Evolutionary conservation across 2,329 filamentous ascomycete genomes (phyloP).

Genomic region (Neonectria hederae): DNA sequence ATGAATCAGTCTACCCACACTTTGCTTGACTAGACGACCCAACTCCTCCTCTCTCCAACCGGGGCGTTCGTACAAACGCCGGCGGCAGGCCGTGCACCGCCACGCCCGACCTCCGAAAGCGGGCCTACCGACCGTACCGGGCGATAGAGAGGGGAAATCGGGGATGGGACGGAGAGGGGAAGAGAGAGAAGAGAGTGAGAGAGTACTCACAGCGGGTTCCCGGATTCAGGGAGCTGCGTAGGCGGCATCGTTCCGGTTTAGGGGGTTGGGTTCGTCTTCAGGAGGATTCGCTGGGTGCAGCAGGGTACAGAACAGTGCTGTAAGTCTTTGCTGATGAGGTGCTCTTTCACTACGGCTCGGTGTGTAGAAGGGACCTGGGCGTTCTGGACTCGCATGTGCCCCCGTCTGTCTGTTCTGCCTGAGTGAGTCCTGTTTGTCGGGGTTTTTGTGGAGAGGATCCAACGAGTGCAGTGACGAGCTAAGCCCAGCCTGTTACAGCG

Average conservation of each 20-base stretch:
- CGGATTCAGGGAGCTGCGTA: slow-evolving; percentile 57
- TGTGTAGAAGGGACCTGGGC: slow-evolving; percentile 3
- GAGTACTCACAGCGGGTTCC: slow-evolving; percentile 57
- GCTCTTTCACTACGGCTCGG: background rate
- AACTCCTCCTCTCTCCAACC: slow-evolving; percentile 5
- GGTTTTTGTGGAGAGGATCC: slow-evolving; percentile 3
- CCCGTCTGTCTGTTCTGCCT: slow-evolving; percentile 6
- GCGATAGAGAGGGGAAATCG: slow-evolving; percentile 5
- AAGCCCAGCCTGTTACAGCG: slow-evolving; percentile 2
- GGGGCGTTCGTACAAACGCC: background rate
- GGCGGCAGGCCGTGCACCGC: slow-evolving; percentile 6
- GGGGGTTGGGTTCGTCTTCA: background rate
- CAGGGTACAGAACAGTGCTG: background rate
- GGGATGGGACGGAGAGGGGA: background rate
- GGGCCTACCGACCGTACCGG: slow-evolving; percentile 12
- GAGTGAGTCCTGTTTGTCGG: background rate
- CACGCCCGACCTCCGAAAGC: slow-evolving; percentile 4
- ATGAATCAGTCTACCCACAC: slow-evolving; percentile 38
- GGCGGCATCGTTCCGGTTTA: slow-evolving; percentile 50
- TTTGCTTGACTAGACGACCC: slow-evolving; percentile 23
- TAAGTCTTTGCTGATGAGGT: background rate
- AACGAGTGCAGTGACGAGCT: background rate
- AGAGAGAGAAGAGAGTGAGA: background rate
- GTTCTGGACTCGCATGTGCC: background rate
- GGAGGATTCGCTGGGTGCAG: background rate